phyloP scores from a whole-genome alignment of 2,329 filamentous ascomycete species.

The Stagonosporopsis rhizophila region DNA sequence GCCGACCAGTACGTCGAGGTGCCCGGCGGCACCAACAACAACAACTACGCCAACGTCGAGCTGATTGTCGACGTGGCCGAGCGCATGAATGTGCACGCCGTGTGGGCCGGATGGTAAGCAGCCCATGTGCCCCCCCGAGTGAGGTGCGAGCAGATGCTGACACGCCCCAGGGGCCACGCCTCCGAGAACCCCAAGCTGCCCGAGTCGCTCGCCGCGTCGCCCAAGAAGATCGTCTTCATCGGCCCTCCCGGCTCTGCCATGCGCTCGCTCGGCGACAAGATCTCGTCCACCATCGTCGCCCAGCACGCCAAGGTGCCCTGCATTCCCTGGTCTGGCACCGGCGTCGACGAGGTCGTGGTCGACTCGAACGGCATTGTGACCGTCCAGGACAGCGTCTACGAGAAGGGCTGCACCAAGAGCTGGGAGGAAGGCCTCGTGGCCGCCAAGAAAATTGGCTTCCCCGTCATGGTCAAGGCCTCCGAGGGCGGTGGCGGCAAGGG shows the following conservation, averaged over 20 bases:
- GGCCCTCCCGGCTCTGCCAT: slow-evolving; percentile 97
- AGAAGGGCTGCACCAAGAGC: slow-evolving; percentile 87
- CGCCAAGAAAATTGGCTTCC: slow-evolving; percentile 92
- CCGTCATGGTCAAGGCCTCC: slow-evolving; percentile 99
- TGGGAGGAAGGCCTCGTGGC: slow-evolving; percentile 88
- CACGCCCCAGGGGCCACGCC: slow-evolving; percentile 72
- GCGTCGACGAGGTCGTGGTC: slow-evolving; percentile 80
- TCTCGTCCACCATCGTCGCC: slow-evolving; percentile 98
- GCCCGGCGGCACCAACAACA: slow-evolving; percentile 98
- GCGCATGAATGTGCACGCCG: slow-evolving; percentile 97
- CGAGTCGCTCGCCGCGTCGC: slow-evolving; percentile 92
- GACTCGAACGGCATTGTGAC: slow-evolving; percentile 89
- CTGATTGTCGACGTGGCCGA: slow-evolving; percentile 98
- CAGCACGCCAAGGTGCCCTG: slow-evolving; percentile 96
- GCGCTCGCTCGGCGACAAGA: slow-evolving; percentile 99
- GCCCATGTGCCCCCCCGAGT: not conserved
- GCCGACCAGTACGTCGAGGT: slow-evolving; percentile 99
- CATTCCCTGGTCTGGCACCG: slow-evolving; percentile 98
- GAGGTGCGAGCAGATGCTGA: slow-evolving; percentile 20
- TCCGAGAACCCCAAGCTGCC: slow-evolving; percentile 98
- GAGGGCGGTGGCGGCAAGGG: slow-evolving; percentile 99
- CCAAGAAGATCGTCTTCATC: slow-evolving; percentile 99
- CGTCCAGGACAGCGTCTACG: slow-evolving; percentile 83
- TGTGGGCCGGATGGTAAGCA: slow-evolving; percentile 96
- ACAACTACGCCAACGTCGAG: slow-evolving; percentile 99